These are phyloP conservation scores for Psidium guajava DNA, from an alignment of 345 rosid species.

Conservation along the genomic window DNA sequence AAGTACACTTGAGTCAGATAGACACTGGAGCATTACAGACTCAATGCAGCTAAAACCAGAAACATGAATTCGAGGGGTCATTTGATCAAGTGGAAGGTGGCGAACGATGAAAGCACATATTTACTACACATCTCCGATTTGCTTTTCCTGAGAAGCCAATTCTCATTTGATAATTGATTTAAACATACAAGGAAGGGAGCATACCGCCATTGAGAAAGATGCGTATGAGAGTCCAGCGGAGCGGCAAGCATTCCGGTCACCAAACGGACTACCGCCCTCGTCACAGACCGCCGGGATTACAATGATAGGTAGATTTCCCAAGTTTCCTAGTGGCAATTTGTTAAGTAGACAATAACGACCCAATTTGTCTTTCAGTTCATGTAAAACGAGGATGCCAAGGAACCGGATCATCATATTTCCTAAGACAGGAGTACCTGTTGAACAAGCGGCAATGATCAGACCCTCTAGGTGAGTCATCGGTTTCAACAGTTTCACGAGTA, in stretches of 20 bases:
- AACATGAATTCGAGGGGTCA: not conserved
- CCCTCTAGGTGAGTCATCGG: slow-evolving; percentile 78
- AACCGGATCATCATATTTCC: not conserved
- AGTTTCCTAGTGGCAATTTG: slow-evolving; percentile 32
- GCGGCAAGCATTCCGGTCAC: slow-evolving; percentile 33
- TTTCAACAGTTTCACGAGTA: slow-evolving; percentile 48
- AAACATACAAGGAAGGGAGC: not conserved
- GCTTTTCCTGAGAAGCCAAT: not conserved
- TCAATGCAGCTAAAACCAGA: not conserved
- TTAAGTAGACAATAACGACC: no score
- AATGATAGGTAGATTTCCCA: slow-evolving; percentile 75
- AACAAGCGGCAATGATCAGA: slow-evolving; percentile 60
- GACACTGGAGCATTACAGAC: not conserved
- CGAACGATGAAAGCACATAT: not conserved
- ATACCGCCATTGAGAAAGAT: slow-evolving; percentile 90
- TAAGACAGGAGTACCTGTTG: slow-evolving; percentile 39
- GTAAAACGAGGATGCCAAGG: not conserved
- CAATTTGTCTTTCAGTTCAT: not conserved
- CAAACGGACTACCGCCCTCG: slow-evolving; percentile 70
- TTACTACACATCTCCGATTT: not conserved
- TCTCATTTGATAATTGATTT: not conserved
- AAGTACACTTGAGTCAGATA: not conserved
- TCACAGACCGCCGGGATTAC: slow-evolving; percentile 69
- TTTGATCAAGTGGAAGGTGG: not conserved
- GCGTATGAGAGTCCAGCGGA: slow-evolving; percentile 67